A percentile compares a stretch with the other conserved stretches of the same genome.
These are phyloP conservation scores for Noccaea caerulescens DNA, from an alignment of 345 rosid genomes.

Conservation along the genomic window DNA sequence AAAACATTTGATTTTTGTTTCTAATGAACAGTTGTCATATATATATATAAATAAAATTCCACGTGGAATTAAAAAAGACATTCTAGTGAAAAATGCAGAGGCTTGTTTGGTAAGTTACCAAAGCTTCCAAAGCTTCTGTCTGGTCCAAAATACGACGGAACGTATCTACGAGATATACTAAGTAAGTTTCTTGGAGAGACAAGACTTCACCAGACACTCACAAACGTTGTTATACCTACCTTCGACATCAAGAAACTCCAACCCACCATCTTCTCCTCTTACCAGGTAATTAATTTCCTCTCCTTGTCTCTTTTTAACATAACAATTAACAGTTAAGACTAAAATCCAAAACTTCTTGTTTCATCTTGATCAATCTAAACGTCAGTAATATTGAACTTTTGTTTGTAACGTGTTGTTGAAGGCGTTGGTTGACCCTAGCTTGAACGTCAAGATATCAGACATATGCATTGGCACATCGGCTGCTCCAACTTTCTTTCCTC, in stretches of 20 bases:
- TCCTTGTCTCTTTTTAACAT: background rate
- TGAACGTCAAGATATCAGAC: constrained; percentile 62
- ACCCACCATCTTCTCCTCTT: constrained; percentile 65
- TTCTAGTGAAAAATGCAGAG: constrained; percentile 43
- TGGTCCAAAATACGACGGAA: constrained; percentile 71
- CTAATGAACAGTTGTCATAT: background rate
- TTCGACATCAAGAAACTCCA: constrained; percentile 71
- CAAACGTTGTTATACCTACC: constrained; percentile 67
- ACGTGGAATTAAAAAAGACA: background rate
- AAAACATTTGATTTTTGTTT: background rate
- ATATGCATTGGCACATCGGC: constrained; percentile 70
- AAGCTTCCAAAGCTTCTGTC: constrained; percentile 48
- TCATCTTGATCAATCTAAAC: background rate
- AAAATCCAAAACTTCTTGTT: background rate
- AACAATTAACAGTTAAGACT: background rate
- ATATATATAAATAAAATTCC: background rate
- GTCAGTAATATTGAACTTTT: no score
- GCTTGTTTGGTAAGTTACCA: constrained; percentile 35
- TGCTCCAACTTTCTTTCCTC: constrained; percentile 70
- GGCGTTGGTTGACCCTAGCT: constrained; percentile 39
- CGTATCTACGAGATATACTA: constrained; percentile 49
- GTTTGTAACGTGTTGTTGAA: constrained; percentile 26
- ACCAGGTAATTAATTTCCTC: constrained; percentile 50
- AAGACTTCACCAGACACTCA: constrained; percentile 59
- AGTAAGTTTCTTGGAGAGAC: constrained; percentile 43